Conservation (phyloP, 2,329 filamentous ascomycete species). For the Fusarium xyrophilum region DNA sequence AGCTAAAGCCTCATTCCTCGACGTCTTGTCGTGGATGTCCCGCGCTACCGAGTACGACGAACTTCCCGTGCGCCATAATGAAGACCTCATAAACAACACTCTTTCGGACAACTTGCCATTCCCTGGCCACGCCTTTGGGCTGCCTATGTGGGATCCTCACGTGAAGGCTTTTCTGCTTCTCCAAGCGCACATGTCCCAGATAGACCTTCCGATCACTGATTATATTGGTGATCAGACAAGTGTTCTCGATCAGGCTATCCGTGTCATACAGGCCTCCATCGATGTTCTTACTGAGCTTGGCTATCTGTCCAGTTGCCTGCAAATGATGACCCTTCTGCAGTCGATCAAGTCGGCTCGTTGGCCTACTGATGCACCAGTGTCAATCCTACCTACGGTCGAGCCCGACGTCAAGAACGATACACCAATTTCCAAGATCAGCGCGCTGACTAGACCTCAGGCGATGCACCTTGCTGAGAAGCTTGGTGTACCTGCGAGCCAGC, state of each 20-base stretch:
- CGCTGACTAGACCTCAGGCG: conserved; percentile 46
- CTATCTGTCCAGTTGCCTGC: conserved; percentile 75
- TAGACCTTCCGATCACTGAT: conserved; percentile 92
- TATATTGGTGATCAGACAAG: conserved; percentile 93
- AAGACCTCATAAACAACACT: conserved; percentile 95
- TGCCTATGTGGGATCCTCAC: conserved; percentile 98
- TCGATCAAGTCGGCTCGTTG: conserved; percentile 92
- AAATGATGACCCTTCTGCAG: conserved; percentile 87
- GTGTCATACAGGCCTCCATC: conserved; percentile 94
- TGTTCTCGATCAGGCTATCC: conserved; percentile 94
- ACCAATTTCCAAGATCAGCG: conserved; percentile 53
- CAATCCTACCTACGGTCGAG: conserved; percentile 78
- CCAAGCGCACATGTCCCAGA: conserved; percentile 92
- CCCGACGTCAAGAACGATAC: conserved; percentile 52
- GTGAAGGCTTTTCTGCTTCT: conserved; percentile 94
- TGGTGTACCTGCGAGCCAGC: conserved; percentile 53
- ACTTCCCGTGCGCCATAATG: conserved; percentile 95
- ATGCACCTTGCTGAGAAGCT: conserved; percentile 59
- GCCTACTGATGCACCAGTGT: conserved; percentile 80
- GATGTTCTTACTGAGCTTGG: conserved; percentile 93
- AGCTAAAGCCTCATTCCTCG: conserved; percentile 75
- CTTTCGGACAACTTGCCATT: conserved; percentile 81
- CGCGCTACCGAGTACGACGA: conserved; percentile 96
- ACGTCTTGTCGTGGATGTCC: conserved; percentile 91
- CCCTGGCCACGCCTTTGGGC: conserved; percentile 64